A percentile compares a stretch with the other conserved stretches of the same genome.
phyloP scores from a whole-genome alignment of 192 early-diverging fungal species.

The Chytriomyces sp. region DNA sequence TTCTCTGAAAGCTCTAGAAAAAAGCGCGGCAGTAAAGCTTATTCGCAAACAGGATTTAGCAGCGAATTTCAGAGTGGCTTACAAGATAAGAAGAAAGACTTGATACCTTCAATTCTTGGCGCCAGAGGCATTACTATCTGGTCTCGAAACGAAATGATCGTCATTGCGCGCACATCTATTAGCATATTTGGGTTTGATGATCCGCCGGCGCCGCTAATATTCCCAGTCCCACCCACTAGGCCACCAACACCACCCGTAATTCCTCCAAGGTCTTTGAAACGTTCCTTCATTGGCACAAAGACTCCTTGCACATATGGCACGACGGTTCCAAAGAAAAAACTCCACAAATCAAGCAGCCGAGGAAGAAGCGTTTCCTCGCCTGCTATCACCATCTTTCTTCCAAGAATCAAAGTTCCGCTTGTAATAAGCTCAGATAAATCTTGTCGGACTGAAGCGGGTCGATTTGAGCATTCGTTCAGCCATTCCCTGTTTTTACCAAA shows the following conservation, averaged over 20 bases:
- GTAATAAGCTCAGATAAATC: constrained; percentile 66
- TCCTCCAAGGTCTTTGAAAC: constrained; percentile 16
- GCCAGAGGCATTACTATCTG: constrained; percentile 67
- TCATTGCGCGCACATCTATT: constrained; percentile 64
- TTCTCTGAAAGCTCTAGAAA: constrained; percentile 18
- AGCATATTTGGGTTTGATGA: constrained; percentile 41
- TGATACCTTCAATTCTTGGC: constrained; percentile 66
- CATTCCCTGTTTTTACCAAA: constrained; percentile 14
- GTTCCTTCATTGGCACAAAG: constrained; percentile 71
- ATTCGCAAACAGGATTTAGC: neutral
- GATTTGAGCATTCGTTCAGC: constrained; percentile 19
- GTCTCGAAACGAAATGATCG: constrained; percentile 69
- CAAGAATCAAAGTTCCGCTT: constrained; percentile 69
- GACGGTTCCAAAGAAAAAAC: constrained; percentile 78
- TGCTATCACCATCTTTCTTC: constrained; percentile 69
- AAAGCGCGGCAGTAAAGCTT: constrained; percentile 14
- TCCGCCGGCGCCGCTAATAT: constrained; percentile 35
- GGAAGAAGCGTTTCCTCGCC: constrained; percentile 69
- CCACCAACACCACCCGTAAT: constrained; percentile 39
- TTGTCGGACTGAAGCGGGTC: constrained; percentile 47
- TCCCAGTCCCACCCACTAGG: constrained; percentile 31
- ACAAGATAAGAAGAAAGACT: neutral
- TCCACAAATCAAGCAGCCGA: constrained; percentile 78
- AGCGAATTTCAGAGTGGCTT: neutral
- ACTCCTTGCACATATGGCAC: constrained; percentile 87